Conservation (phyloP, 2,329 filamentous ascomycete species). For the Colletotrichum chlorophyti region DNA sequence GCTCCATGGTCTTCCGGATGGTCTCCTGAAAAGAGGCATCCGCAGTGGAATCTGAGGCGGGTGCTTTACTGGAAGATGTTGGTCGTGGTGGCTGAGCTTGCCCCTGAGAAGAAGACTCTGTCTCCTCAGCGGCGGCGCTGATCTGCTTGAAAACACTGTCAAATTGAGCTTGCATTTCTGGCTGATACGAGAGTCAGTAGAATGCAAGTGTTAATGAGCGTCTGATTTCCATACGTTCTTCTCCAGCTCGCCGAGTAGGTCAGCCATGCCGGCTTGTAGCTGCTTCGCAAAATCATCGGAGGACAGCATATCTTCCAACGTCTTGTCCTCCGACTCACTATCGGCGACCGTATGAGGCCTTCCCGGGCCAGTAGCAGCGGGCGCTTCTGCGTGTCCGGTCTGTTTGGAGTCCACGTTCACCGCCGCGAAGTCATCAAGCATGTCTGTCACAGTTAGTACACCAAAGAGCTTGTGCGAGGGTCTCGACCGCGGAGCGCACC, state of each 20-base stretch:
- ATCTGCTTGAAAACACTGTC: constrained; percentile 80
- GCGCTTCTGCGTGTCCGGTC: constrained; percentile 25
- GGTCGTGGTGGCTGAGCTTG: constrained; percentile 33
- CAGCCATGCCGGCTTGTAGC: constrained; percentile 89
- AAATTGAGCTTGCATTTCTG: constrained; percentile 80
- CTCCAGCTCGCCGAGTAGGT: constrained; percentile 76
- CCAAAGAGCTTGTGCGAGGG: not conserved
- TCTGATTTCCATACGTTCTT: constrained; percentile 35
- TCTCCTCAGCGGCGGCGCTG: constrained; percentile 54
- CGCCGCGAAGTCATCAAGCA: constrained; percentile 88
- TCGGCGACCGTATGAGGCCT: constrained; percentile 32
- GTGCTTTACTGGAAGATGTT: constrained; percentile 31
- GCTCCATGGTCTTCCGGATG: constrained; percentile 92
- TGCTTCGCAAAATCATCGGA: constrained; percentile 85
- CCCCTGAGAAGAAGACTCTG: constrained; percentile 21
- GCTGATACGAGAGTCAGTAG: constrained; percentile 42
- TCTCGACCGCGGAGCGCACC: constrained; percentile 56
- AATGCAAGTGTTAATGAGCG: not conserved
- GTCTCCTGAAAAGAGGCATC: constrained; percentile 88
- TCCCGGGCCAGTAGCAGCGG: constrained; percentile 31
- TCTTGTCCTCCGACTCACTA: constrained; percentile 34
- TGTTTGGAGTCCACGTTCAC: constrained; percentile 61
- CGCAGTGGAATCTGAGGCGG: constrained; percentile 42
- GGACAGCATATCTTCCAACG: constrained; percentile 53
- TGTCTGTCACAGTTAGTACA: constrained; percentile 61